Percentiles rank a stretch among this genome's conserved stretches.
Conservation (phyloP, 2,329 filamentous ascomycete genomes). For the Colletotrichum sidae region DNA sequence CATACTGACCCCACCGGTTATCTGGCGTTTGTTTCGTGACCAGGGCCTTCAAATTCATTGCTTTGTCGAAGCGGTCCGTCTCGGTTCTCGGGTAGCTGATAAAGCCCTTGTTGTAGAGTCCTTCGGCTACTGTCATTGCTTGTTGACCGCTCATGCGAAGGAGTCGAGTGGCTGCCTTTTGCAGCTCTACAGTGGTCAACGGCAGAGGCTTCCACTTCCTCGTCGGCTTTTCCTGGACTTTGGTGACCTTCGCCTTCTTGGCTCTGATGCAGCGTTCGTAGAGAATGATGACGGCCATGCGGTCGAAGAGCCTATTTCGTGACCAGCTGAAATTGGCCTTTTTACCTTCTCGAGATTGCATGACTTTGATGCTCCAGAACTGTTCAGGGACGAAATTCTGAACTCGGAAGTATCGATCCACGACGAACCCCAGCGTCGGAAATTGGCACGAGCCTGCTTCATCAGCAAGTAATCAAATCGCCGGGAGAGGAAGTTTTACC, state of each 20-base stretch:
- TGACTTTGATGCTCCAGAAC: conserved; percentile 93
- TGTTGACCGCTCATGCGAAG: conserved; percentile 91
- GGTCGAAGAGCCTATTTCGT: conserved; percentile 86
- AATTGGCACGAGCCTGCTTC: conserved; percentile 88
- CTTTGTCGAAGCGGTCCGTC: conserved; percentile 93
- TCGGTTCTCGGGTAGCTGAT: conserved; percentile 98
- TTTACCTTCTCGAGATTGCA: conserved; percentile 80
- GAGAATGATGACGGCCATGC: conserved; percentile 81
- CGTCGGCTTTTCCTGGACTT: conserved; percentile 90
- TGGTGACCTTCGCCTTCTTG: conserved; percentile 82
- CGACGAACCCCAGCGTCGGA: conserved; percentile 94
- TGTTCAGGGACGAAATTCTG: conserved; percentile 92
- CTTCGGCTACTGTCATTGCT: conserved; percentile 89
- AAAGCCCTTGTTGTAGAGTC: conserved; percentile 91
- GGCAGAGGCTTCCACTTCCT: conserved; percentile 95
- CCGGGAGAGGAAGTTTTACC: conserved; percentile 59
- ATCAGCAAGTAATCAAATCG: conserved; percentile 34
- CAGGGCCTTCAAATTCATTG: conserved; percentile 83
- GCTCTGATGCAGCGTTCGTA: conserved; percentile 87
- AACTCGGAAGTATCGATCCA: conserved; percentile 94
- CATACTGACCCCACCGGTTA: conserved; percentile 82
- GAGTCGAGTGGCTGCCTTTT: conserved; percentile 92
- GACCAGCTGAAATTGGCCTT: conserved; percentile 88
- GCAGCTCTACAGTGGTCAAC: conserved; percentile 93
- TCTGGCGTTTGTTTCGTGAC: conserved; percentile 87